Base-by-base conservation (phyloP, 306 rosid species). In the Biancaea sappan region DNA sequence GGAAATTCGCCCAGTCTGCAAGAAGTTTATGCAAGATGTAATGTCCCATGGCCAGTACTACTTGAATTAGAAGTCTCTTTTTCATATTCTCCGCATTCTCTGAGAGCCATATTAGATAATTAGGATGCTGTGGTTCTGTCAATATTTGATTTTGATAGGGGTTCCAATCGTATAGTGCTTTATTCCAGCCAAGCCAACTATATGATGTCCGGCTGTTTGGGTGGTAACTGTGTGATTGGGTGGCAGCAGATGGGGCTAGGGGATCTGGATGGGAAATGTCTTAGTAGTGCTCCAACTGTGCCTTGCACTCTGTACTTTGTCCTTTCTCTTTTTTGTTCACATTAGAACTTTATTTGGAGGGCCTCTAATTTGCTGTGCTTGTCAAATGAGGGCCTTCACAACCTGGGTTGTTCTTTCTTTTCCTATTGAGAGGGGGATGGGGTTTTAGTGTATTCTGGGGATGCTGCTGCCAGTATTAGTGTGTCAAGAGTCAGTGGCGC, bases 21-120 rank as follows among this genome's bases (percentile, higher is more conserved):
- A 94, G 88, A 94, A 92, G 76, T 94, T 94, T 74, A 94, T 94
- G 99, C 99, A 94, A 94, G 99, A 94, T 88, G 99, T 94, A 94
- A 94, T 92, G 89, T 92, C 71, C 86, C 86, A 82, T 91, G 91
- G 92, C 96, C 91, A 89, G 87, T 82, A 65, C 85, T 88, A 84
- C 94, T 94, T 80, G 88, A 81, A 93, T 93, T 91, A 63, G 88
- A 88, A 83, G 93, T 88, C 87, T 86, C 81, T 85, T 88, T 90
- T 89, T 84, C 88, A 85, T 85, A 77, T 73, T 89, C 78, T 79
- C 70, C 85, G 38, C 84, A 80, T 75, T 86, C 87, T 74, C 83
- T 66, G 15, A 75, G 94, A 87, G 87, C 62, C 68, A 53, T 12
- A 57, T 65, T 77, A 80, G 75, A 77, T 77, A 44, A 66, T 57